Conservation (phyloP, 2,329 filamentous ascomycete species). For the Fusarium penzigii region DNA sequence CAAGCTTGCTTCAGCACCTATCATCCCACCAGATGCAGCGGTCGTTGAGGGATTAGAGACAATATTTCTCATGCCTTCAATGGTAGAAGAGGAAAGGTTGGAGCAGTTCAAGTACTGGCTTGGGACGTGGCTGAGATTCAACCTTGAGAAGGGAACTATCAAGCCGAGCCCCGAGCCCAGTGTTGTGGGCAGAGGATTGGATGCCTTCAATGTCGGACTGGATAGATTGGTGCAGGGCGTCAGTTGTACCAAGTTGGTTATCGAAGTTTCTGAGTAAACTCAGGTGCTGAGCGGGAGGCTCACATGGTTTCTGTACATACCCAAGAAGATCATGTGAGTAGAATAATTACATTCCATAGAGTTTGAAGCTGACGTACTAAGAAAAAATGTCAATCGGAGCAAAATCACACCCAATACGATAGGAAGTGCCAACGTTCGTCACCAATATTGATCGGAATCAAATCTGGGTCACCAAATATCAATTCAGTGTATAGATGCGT, state of each 20-base stretch:
- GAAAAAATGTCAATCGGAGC: too few species aligned
- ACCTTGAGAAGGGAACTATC: conserved; percentile 33
- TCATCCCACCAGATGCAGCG: conserved; percentile 33
- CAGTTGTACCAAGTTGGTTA: conserved; percentile 44
- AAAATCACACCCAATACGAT: too few species aligned
- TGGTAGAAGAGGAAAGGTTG: conserved; percentile 34
- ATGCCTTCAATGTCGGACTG: conserved; percentile 39
- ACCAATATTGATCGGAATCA: too few species aligned
- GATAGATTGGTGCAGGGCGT: conserved; percentile 39
- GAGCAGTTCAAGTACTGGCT: conserved; percentile 43
- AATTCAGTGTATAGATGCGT: too few species aligned
- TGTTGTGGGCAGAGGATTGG: conserved; percentile 39
- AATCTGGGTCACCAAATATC: too few species aligned
- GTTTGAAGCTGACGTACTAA: too few species aligned
- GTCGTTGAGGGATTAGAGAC: conserved; percentile 36
- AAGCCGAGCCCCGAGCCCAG: conserved; percentile 41
- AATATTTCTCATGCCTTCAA: conserved; percentile 40
- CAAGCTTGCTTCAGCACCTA: conserved; percentile 41
- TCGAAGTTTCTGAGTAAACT: conserved; percentile 38
- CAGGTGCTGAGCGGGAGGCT: too few species aligned
- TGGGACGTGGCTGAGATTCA: conserved; percentile 38
- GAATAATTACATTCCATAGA: too few species aligned
- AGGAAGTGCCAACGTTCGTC: too few species aligned
- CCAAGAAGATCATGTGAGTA: too few species aligned
- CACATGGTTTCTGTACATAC: too few species aligned